phyloP scores from a whole-genome alignment of 164 flowering plant species.

The Vitis labrusca region DNA sequence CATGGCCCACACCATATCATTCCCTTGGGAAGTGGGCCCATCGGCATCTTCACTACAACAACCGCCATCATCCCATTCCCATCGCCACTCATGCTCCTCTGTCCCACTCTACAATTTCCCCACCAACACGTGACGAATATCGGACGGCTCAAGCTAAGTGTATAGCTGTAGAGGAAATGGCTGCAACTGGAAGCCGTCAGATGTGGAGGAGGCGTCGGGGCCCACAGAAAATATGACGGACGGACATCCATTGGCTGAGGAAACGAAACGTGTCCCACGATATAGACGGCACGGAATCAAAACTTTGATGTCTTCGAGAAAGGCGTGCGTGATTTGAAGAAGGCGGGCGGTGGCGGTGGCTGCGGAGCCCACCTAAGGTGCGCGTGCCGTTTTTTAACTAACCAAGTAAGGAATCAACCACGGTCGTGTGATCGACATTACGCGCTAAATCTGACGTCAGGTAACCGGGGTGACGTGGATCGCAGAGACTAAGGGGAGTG shows the following conservation, averaged over 20 bases:
- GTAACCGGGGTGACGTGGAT: conserved; percentile 20
- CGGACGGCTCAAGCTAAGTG: too few relatives aligned
- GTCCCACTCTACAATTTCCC: too few relatives aligned
- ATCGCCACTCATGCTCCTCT: too few relatives aligned
- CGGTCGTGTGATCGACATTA: conserved; percentile 12
- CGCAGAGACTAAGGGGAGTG: conserved; percentile 3
- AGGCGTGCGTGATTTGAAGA: not conserved
- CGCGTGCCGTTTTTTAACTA: conserved; percentile 4
- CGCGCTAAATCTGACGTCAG: conserved; percentile 8
- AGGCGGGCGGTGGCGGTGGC: conserved; percentile 13
- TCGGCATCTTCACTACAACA: too few relatives aligned
- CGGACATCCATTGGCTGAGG: too few relatives aligned
- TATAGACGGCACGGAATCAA: conserved; percentile 17
- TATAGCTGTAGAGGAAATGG: conserved; percentile 1
- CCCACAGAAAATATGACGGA: not conserved
- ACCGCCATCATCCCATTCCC: too few relatives aligned
- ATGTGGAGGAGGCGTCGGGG: conserved; percentile 8
- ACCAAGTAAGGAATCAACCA: conserved; percentile 19
- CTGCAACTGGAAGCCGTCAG: conserved; percentile 31
- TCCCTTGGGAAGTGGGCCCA: too few relatives aligned
- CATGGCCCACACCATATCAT: too few relatives aligned
- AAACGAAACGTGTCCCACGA: conserved; percentile 13
- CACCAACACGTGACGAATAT: too few relatives aligned
- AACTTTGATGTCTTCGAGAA: not conserved
- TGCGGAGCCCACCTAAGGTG: conserved; percentile 8